phyloP scores from a whole-genome alignment of 345 rosid genomes.

The Eucalyptus rudis region DNA sequence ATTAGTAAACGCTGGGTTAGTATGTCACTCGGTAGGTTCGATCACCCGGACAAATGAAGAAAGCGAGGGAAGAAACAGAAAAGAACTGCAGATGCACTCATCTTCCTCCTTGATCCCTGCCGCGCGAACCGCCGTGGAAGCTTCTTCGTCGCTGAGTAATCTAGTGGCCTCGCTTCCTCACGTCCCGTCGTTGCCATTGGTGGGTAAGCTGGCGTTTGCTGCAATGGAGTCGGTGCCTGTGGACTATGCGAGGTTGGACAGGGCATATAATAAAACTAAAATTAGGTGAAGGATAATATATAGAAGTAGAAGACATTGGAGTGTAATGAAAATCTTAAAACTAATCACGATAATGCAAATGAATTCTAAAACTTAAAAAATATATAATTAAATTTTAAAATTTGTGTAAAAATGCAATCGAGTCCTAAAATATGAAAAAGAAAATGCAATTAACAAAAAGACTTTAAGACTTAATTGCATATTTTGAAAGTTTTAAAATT shows the following conservation, averaged over 20 bases:
- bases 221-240: rapidly evolving
- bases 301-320: no score
- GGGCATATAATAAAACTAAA: neutral
- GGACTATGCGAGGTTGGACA: neutral
- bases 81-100: neutral
- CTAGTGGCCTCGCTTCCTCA: neutral
- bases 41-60: neutral
- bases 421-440: no score
- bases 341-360: no score
- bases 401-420: rapidly evolving
- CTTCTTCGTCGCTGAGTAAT: neutral
- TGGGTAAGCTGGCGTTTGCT: neutral
- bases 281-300: no score
- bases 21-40: neutral
- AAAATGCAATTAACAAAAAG: no score
- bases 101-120: neutral
- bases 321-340: no score
- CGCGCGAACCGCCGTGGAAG: neutral
- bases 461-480: no score
- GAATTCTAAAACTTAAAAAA: no score
- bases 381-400: rapidly evolving
- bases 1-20: neutral
- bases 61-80: neutral
- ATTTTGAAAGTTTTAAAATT: rapidly evolving
- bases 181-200: neutral